phyloP scores from a whole-genome alignment of 805 yeast species.

The Yarrowia porcina region DNA sequence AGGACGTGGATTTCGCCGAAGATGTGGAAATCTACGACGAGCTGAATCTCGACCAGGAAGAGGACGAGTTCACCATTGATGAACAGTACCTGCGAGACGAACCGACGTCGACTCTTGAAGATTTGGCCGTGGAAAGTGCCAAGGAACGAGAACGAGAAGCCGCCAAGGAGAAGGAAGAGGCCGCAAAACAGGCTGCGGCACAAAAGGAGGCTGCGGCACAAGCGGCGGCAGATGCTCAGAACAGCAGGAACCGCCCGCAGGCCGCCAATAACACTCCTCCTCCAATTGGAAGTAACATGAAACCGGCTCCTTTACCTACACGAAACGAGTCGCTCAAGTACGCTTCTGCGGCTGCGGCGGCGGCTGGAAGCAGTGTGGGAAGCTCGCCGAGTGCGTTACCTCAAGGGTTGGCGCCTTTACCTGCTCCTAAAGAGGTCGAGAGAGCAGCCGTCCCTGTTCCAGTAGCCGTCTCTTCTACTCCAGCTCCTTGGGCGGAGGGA shows the following conservation, averaged over 20 bases:
- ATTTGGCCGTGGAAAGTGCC: constrained; percentile 38
- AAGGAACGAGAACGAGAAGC: constrained; percentile 35
- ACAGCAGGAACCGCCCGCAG: neutral
- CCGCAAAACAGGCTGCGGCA: constrained; percentile 20
- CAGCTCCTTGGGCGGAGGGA: constrained; percentile 34
- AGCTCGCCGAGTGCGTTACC: constrained; percentile 25
- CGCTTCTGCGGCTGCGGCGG: constrained; percentile 51
- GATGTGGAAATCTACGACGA: constrained; percentile 91
- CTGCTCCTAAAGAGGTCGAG: constrained; percentile 9
- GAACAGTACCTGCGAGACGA: constrained; percentile 29
- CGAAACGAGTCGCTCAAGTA: constrained; percentile 53
- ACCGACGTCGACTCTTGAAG: constrained; percentile 38
- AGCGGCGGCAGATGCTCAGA: neutral
- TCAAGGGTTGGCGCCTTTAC: constrained; percentile 18
- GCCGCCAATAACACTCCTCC: constrained; percentile 29
- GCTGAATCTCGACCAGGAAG: constrained; percentile 62
- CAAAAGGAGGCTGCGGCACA: constrained; percentile 30
- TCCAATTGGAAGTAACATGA: constrained; percentile 35
- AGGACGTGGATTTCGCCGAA: constrained; percentile 88
- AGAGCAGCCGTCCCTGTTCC: constrained; percentile 29
- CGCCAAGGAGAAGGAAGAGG: constrained; percentile 36
- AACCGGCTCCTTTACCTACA: constrained; percentile 55
- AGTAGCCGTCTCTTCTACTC: constrained; percentile 29
- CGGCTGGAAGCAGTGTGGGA: constrained; percentile 30
- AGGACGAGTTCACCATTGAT: constrained; percentile 44